A percentile compares a stretch with the other conserved stretches of the same genome.
Evolutionary conservation across 2,329 filamentous ascomycete genomes (phyloP).

Genomic region (Geosmithia putterillii): DNA sequence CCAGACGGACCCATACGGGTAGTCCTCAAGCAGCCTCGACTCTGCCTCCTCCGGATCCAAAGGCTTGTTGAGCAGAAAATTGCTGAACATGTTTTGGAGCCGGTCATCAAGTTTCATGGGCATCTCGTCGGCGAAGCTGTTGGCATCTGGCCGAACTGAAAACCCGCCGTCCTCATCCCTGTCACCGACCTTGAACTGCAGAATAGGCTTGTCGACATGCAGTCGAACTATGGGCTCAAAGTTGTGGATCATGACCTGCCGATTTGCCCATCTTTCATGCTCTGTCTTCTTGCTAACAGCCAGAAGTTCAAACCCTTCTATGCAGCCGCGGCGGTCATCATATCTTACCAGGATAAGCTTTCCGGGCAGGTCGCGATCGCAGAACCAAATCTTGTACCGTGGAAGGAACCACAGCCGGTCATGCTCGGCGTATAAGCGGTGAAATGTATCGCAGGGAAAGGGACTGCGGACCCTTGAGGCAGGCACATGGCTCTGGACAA

Average conservation of each 20-base stretch:
- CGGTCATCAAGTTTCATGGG: slow-evolving; percentile 37
- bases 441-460: slow-evolving; percentile 50
- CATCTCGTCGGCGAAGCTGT: slow-evolving; percentile 35
- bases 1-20: slow-evolving; percentile 52
- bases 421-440: slow-evolving; percentile 60
- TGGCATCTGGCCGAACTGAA: slow-evolving; percentile 10
- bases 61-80: slow-evolving; percentile 54
- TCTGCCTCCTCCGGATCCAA: slow-evolving; percentile 21
- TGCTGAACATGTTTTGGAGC: slow-evolving; percentile 44
- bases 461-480: slow-evolving; percentile 37
- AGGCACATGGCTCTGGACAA: slow-evolving; percentile 59
- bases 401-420: slow-evolving; percentile 78
- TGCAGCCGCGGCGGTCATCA: slow-evolving; percentile 58
- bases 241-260: slow-evolving; percentile 54
- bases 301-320: slow-evolving; percentile 68
- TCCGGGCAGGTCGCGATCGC: slow-evolving; percentile 60
- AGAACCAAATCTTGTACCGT: slow-evolving; percentile 74
- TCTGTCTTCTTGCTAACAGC: slow-evolving; percentile 45
- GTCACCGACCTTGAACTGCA: slow-evolving; percentile 35
- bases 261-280: slow-evolving; percentile 54
- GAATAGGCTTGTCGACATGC: slow-evolving; percentile 61
- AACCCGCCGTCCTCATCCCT: slow-evolving; percentile 10
- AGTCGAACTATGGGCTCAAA: slow-evolving; percentile 61
- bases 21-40: slow-evolving; percentile 14
- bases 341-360: slow-evolving; percentile 69